These are phyloP conservation scores for Trichosanthes truncata DNA, from an alignment of 306 rosid species.

Conservation along the genomic window DNA sequence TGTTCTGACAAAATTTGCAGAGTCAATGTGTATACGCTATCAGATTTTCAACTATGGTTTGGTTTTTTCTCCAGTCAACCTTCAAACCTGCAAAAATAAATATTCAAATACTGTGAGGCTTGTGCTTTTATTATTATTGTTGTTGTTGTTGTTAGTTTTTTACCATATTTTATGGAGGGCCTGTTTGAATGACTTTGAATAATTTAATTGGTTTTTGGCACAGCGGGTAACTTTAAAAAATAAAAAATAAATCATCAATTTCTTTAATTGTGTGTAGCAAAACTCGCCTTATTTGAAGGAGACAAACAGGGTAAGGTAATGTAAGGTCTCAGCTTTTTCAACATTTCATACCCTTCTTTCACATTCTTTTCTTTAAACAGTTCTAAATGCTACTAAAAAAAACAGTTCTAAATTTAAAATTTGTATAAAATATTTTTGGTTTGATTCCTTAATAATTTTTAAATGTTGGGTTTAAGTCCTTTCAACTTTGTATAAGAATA, in stretches of 20 bases:
- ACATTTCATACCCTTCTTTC: constrained; percentile 1
- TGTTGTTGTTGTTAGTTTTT: not conserved
- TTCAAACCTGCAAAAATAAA: constrained; percentile 4
- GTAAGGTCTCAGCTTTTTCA: not conserved
- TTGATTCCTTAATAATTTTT: not conserved
- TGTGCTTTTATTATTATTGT: not conserved
- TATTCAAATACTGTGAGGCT: not conserved
- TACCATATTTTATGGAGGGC: not conserved
- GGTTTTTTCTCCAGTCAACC: constrained; percentile 1
- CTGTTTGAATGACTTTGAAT: not conserved
- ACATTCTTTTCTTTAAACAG: not conserved
- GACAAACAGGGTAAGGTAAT: not conserved
- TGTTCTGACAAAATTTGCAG: constrained; percentile 3
- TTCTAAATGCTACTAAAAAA: no score
- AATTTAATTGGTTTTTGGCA: not conserved
- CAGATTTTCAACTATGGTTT: not conserved
- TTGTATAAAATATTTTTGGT: not conserved
- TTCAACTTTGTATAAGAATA: no score
- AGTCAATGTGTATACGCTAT: constrained; percentile 6
- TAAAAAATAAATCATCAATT: not conserved
- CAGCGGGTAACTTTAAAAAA: no score
- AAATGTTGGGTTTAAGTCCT: no score
- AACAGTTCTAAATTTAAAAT: not conserved
- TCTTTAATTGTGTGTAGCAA: not conserved
- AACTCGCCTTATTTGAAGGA: not conserved